A percentile compares a stretch with the other conserved stretches of the same genome.
Conservation (phyloP, 352 stramenopile species). For the Pythium scleroteichum region DNA sequence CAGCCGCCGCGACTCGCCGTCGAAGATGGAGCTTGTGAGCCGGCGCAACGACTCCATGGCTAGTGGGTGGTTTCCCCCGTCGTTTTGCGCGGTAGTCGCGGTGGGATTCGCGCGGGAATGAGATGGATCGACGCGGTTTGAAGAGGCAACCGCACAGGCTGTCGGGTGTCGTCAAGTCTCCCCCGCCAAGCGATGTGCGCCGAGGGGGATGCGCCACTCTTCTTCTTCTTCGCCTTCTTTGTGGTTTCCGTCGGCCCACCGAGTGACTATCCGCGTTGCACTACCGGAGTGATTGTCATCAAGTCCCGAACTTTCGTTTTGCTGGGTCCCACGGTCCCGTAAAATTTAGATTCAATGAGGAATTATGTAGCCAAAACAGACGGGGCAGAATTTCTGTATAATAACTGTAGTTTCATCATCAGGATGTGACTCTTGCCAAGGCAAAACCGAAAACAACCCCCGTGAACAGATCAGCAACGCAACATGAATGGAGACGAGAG, state of each 20-base stretch:
- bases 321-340: neutral
- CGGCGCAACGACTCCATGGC: conserved; percentile 72
- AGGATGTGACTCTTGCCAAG: too few species aligned
- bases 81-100: neutral
- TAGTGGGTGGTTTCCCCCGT: conserved; percentile 9
- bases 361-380: conserved; percentile 1
- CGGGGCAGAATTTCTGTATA: too few species aligned
- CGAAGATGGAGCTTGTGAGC: conserved; percentile 73
- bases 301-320: neutral
- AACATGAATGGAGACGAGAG: too few species aligned
- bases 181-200: too few species aligned
- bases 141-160: conserved; percentile 1
- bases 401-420: too few species aligned
- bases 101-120: neutral
- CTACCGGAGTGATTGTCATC: conserved; percentile 10
- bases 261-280: conserved; percentile 7
- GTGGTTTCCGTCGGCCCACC: conserved; percentile 6
- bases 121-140: conserved; percentile 10
- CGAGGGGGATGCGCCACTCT: neutral
- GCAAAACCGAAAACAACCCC: too few species aligned
- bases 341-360: neutral
- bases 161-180: neutral
- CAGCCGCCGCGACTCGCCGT: conserved; percentile 36
- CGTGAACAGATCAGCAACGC: neutral
- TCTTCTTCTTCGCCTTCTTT: conserved; percentile 6